phyloP scores from a whole-genome alignment of 129 eudicot genomes.

The Daucus carota region DH1_v3.0 NC_030386.2:14892501-14893000 shows the following conservation, averaged over 20 bases:
- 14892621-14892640: not conserved
- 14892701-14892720: not conserved
- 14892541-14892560: slow-evolving; percentile 78
- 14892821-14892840: not conserved
- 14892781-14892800: not conserved
- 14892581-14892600: not conserved
- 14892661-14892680: not conserved
- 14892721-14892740: not conserved
- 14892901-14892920: not conserved
- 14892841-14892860: not conserved
- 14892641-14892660: slow-evolving; percentile 3
- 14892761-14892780: not conserved
- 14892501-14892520: slow-evolving; percentile 97
- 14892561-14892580: slow-evolving; percentile 1
- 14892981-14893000: not conserved
- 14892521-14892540: slow-evolving; percentile 69
- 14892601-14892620: not conserved
- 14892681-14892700: not conserved
- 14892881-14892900: not conserved
- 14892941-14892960: not conserved
- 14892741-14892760: not conserved
- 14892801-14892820: not conserved
- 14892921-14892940: not conserved
- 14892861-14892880: not conserved
- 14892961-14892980: not conserved